These are phyloP conservation scores for Spiraea crenata DNA, from an alignment of 331 rosid genomes.

Conservation along the genomic window DNA sequence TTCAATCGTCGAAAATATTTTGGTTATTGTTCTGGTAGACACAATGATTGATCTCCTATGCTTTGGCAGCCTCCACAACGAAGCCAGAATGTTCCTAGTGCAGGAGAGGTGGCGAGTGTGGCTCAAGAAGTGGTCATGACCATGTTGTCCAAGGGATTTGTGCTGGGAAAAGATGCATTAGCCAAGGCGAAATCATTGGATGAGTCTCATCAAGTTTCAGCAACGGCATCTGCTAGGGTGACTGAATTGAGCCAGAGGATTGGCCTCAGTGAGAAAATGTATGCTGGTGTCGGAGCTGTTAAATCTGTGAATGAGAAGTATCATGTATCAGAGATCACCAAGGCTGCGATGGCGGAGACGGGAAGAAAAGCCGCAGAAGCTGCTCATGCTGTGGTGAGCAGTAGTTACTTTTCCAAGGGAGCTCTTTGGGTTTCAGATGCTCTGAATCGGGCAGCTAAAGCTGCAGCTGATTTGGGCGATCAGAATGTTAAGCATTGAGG, in stretches of 20 bases:
- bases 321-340: constrained; percentile 66
- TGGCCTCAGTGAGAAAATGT: constrained; percentile 64
- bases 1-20: neutral
- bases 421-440: constrained; percentile 85
- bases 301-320: constrained; percentile 63
- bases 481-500: constrained; percentile 40
- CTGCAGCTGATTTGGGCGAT: constrained; percentile 70
- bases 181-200: constrained; percentile 70
- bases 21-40: neutral
- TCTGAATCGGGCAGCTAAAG: constrained; percentile 68
- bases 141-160: constrained; percentile 81
- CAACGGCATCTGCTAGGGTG: constrained; percentile 66
- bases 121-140: constrained; percentile 82
- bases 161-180: constrained; percentile 74
- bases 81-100: constrained; percentile 52
- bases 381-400: constrained; percentile 55
- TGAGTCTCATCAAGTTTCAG: constrained; percentile 68
- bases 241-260: constrained; percentile 67
- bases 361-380: constrained; percentile 80
- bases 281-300: constrained; percentile 57
- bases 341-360: constrained; percentile 59
- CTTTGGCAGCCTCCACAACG: constrained; percentile 38
- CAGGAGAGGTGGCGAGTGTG: constrained; percentile 70
- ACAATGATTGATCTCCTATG: neutral
- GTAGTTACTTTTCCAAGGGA: constrained; percentile 79